Conservation (phyloP, 2,329 filamentous ascomycete species). For the Lasiodiplodia citricola region DNA sequence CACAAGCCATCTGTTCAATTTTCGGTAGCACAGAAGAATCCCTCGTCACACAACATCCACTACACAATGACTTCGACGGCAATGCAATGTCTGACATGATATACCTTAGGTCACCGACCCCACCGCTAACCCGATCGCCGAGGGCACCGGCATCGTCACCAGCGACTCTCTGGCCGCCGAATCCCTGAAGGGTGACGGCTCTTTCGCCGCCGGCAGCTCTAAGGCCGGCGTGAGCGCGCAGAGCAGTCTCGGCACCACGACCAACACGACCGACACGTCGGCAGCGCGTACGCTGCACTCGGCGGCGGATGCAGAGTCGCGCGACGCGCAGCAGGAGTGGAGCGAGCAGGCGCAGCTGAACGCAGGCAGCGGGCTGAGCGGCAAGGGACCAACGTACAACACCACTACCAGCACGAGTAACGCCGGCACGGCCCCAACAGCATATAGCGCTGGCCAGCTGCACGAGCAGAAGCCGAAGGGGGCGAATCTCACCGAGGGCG, state of each 20-base stretch:
- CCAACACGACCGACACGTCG: conserved; percentile 62
- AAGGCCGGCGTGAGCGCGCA: conserved; percentile 57
- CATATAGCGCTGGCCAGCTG: conserved; percentile 40
- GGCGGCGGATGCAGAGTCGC: conserved; percentile 52
- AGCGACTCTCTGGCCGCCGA: conserved; percentile 78
- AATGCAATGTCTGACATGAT: conserved; percentile 30
- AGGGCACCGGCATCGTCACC: conserved; percentile 68
- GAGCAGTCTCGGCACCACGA: conserved; percentile 58
- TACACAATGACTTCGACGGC: background rate
- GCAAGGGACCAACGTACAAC: conserved; percentile 43
- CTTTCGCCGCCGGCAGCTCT: conserved; percentile 65
- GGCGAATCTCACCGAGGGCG: conserved; percentile 56
- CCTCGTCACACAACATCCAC: background rate
- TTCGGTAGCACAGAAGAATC: background rate
- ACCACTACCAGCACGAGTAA: conserved; percentile 30
- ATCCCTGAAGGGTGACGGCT: conserved; percentile 65
- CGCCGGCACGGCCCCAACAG: conserved; percentile 45
- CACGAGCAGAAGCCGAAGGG: conserved; percentile 55
- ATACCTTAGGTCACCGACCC: conserved; percentile 54
- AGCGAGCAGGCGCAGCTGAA: conserved; percentile 47
- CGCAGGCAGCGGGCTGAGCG: conserved; percentile 44
- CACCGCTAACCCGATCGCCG: conserved; percentile 55
- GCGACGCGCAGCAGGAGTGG: conserved; percentile 50
- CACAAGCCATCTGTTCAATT: conserved; percentile 13
- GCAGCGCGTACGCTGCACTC: conserved; percentile 57